These are phyloP conservation scores for Candida coquimbonensis DNA, from an alignment of 805 yeast genomes.

Conservation along the genomic window DNA sequence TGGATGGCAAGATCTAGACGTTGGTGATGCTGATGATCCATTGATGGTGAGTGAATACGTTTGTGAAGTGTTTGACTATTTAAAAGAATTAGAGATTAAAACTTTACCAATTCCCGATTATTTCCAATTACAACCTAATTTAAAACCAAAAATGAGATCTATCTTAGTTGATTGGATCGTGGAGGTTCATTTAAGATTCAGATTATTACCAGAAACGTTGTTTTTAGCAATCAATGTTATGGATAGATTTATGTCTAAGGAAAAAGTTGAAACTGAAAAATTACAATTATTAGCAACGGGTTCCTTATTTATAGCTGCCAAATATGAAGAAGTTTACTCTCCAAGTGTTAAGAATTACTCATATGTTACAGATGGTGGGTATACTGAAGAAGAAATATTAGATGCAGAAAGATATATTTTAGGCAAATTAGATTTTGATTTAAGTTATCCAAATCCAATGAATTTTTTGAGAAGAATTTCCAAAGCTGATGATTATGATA, in stretches of 20 bases:
- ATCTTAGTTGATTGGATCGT: conserved; percentile 92
- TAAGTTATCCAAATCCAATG: conserved; percentile 85
- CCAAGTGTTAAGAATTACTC: conserved; percentile 85
- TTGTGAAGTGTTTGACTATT: conserved; percentile 72
- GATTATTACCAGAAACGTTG: conserved; percentile 79
- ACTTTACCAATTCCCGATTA: conserved; percentile 71
- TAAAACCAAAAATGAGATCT: conserved; percentile 78
- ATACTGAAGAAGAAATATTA: conserved; percentile 71
- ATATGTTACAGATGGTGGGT: conserved; percentile 82
- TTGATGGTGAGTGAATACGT: conserved; percentile 88
- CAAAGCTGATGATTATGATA: conserved; percentile 85
- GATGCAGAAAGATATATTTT: conserved; percentile 78
- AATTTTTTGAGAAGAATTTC: conserved; percentile 83
- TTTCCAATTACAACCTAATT: conserved; percentile 52
- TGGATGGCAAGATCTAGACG: conserved; percentile 49
- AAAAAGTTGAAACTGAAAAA: conserved; percentile 68
- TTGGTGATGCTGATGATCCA: conserved; percentile 67
- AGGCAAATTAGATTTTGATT: conserved; percentile 62
- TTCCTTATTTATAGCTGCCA: conserved; percentile 81
- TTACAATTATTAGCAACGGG: conserved; percentile 84
- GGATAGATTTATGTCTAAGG: conserved; percentile 79
- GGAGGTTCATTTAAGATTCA: conserved; percentile 78
- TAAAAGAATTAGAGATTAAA: conserved; percentile 58
- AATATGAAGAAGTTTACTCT: conserved; percentile 85
- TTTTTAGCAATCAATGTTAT: conserved; percentile 76